Percentiles rank a stretch among this genome's conserved stretches.
These are phyloP conservation scores for Acanthamoeba healyi DNA, from an alignment of 208 protist species.

Conservation along the genomic window DNA sequence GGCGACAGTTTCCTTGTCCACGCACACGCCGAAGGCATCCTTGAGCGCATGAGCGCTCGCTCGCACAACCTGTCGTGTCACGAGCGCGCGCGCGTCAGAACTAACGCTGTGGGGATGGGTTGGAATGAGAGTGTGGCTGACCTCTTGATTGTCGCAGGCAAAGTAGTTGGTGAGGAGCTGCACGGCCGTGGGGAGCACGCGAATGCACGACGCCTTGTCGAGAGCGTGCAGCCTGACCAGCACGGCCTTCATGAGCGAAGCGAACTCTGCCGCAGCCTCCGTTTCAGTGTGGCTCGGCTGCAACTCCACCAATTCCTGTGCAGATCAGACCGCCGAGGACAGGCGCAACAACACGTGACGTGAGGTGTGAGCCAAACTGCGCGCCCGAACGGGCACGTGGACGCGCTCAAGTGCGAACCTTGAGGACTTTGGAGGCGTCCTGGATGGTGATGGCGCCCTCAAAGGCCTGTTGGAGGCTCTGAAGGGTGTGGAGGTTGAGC, in stretches of 20 bases:
- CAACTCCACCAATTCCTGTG: not conserved
- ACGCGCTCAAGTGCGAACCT: not conserved
- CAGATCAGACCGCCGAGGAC: no score
- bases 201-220: not conserved
- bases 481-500: constrained; percentile 4
- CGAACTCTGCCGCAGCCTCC: not conserved
- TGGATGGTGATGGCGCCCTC: constrained; percentile 7
- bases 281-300: constrained; percentile 31
- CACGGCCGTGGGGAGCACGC: not conserved
- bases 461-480: constrained; percentile 8
- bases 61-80: not conserved
- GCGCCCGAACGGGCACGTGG: no score
- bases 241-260: not conserved
- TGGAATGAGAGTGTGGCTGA: not conserved
- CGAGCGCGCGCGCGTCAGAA: no score
- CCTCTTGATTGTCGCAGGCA: constrained; percentile 6
- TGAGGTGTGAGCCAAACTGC: no score
- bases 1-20: not conserved
- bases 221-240: not conserved
- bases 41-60: not conserved
- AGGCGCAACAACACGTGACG: no score
- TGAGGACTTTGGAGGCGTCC: not conserved
- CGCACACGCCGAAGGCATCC: not conserved
- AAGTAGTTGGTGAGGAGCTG: constrained; percentile 23
- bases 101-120: no score